These are phyloP conservation scores for Saturnispora ahearnii DNA, from an alignment of 805 yeast genomes.

Conservation along the genomic window DNA sequence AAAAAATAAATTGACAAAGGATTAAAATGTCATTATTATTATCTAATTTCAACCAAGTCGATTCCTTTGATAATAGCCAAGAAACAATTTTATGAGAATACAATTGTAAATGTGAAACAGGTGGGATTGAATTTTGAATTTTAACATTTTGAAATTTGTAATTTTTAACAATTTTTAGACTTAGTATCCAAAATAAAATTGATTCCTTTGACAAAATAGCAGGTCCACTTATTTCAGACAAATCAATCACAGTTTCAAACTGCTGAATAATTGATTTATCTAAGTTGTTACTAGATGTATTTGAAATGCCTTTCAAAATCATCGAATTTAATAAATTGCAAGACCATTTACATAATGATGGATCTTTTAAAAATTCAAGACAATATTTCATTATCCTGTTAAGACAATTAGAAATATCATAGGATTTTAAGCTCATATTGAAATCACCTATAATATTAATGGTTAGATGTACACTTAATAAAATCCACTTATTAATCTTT, in stretches of 20 bases:
- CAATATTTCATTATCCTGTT: slow-evolving; percentile 27
- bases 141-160: slow-evolving; percentile 26
- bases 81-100: slow-evolving; percentile 28
- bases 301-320: slow-evolving; percentile 4
- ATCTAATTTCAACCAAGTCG: not conserved
- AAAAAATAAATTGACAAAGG: slow-evolving; percentile 8
- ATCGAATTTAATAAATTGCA: slow-evolving; percentile 25
- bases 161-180: slow-evolving; percentile 30
- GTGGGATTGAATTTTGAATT: slow-evolving; percentile 14
- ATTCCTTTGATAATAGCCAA: slow-evolving; percentile 33
- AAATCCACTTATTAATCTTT: slow-evolving; percentile 13
- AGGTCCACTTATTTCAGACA: slow-evolving; percentile 59
- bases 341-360: slow-evolving; percentile 22
- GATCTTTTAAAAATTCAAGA: slow-evolving; percentile 31
- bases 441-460: slow-evolving; percentile 7
- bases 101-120: slow-evolving; percentile 9
- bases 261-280: slow-evolving; percentile 39
- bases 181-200: slow-evolving; percentile 44
- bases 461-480: slow-evolving; percentile 8
- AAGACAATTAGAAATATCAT: slow-evolving; percentile 8
- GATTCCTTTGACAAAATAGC: slow-evolving; percentile 36
- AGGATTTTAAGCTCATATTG: not conserved
- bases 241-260: slow-evolving; percentile 41
- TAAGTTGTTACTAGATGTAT: not conserved
- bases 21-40: not conserved